Evolutionary conservation across 164 flowering plant species (phyloP).

Genomic region (Macadamia integrifolia): DNA sequence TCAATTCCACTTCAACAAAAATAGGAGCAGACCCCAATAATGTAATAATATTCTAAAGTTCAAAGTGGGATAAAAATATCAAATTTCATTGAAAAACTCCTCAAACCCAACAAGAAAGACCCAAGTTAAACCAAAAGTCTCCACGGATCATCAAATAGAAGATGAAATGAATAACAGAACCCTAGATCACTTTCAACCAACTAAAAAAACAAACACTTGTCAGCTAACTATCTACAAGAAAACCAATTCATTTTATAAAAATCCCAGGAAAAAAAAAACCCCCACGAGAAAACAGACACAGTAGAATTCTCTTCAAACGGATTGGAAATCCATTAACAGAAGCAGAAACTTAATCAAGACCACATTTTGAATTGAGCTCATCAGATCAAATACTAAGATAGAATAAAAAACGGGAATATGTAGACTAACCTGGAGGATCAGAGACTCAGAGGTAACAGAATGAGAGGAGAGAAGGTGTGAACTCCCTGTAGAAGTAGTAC

Average conservation of each 20-base stretch:
- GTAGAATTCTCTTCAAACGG: background rate
- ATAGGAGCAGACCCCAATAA: no score
- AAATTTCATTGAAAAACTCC: background rate
- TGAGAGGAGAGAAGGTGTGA: background rate
- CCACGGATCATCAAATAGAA: background rate
- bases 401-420: background rate
- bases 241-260: background rate
- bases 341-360: background rate
- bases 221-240: background rate
- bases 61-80: background rate
- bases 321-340: background rate
- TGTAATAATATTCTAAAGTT: no score
- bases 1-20: no score
- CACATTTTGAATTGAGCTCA: background rate
- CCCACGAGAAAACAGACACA: background rate
- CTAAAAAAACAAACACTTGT: background rate
- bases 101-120: background rate
- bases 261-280: background rate
- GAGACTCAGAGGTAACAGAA: background rate
- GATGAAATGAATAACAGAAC: background rate
- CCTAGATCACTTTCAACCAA: background rate
- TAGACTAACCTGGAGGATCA: background rate
- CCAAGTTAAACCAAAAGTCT: background rate
- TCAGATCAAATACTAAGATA: background rate
- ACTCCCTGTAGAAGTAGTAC: constrained; percentile 14